These are phyloP conservation scores for Pterocarpus macrocarpus DNA, from an alignment of 306 rosid genomes.

Conservation along the genomic window DNA sequence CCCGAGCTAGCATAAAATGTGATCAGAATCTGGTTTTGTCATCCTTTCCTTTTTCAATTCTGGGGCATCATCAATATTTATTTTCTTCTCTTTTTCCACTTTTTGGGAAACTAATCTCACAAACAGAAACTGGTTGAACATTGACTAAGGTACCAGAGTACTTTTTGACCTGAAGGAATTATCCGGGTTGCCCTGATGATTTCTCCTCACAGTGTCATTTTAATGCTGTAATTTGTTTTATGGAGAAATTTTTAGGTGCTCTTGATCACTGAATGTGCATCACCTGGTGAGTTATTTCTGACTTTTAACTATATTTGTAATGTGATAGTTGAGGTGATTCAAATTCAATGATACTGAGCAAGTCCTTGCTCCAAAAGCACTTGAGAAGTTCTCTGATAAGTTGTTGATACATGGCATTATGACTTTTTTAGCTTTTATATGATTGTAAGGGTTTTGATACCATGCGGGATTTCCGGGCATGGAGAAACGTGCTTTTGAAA, in stretches of 20 bases:
- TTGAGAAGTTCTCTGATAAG: neutral
- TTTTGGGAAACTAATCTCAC: conserved; percentile 26
- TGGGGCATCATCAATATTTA: neutral
- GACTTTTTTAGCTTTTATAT: neutral
- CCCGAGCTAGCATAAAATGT: conserved; percentile 62
- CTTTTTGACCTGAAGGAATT: no score
- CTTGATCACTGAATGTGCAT: neutral
- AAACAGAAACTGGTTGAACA: neutral
- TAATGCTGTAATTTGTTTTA: neutral
- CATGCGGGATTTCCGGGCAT: conserved; percentile 1
- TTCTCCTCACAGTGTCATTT: conserved; percentile 3
- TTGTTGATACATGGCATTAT: neutral
- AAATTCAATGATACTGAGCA: neutral
- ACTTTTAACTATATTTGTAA: neutral
- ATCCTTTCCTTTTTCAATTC: neutral
- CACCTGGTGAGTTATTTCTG: neutral
- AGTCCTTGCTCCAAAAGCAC: neutral
- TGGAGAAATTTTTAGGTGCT: neutral
- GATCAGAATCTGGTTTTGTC: neutral
- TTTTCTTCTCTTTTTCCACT: neutral
- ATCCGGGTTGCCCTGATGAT: no score
- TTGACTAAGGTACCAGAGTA: neutral
- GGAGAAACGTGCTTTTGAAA: conserved; percentile 7
- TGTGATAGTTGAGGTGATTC: neutral
- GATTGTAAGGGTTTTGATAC: neutral